These are phyloP conservation scores for Fusarium sp. DNA, from an alignment of 2,329 filamentous ascomycete genomes.

Conservation along the genomic window DNA sequence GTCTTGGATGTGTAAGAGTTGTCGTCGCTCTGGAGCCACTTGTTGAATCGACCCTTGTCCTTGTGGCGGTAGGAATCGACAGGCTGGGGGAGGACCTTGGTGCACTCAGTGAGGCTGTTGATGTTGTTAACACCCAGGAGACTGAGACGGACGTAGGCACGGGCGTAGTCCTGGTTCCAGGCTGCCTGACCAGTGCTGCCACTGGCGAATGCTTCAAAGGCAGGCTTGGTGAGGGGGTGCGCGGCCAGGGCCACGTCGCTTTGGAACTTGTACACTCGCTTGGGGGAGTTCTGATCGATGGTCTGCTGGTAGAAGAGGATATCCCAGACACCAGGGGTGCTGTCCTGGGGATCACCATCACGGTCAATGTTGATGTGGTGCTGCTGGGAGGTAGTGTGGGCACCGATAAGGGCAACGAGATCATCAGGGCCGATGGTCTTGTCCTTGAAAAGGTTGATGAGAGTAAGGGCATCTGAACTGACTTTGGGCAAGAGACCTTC, in stretches of 20 bases:
- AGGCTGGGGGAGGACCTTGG: constrained; percentile 61
- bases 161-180: constrained; percentile 65
- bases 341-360: constrained; percentile 63
- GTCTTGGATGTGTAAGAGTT: constrained; percentile 47
- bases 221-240: constrained; percentile 53
- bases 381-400: constrained; percentile 66
- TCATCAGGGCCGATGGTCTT: constrained; percentile 67
- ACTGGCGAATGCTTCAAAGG: constrained; percentile 56
- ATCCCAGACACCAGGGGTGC: constrained; percentile 67
- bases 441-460: constrained; percentile 63
- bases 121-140: constrained; percentile 69
- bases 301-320: constrained; percentile 63
- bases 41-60: constrained; percentile 44
- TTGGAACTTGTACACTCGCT: constrained; percentile 57
- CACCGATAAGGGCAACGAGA: constrained; percentile 67
- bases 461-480: constrained; percentile 59
- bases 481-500: constrained; percentile 59
- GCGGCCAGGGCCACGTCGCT: constrained; percentile 58
- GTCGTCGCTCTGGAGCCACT: constrained; percentile 49
- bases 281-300: constrained; percentile 48
- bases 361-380: constrained; percentile 57
- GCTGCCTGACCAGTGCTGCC: constrained; percentile 51
- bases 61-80: constrained; percentile 31
- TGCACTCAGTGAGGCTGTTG: constrained; percentile 68
- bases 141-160: constrained; percentile 66